phyloP scores from a whole-genome alignment of 371 early-diverging fungal genomes.

The Mortierella sp. region DNA sequence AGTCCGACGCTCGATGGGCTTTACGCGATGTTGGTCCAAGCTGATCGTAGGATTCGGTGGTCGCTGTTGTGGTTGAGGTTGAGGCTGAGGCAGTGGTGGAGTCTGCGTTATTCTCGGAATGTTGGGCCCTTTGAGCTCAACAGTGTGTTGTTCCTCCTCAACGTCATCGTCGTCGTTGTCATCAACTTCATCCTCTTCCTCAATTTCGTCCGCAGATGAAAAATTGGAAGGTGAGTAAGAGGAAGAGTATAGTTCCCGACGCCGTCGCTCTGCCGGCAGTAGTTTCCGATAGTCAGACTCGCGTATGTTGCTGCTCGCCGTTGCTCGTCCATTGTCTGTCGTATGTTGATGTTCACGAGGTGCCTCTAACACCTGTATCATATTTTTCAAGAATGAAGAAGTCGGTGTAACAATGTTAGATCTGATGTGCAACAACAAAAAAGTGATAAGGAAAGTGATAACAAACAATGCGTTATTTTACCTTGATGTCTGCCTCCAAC shows the following conservation, averaged over 20 bases:
- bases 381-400: background rate
- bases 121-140: slow-evolving; percentile 15
- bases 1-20: background rate
- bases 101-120: background rate
- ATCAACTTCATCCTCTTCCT: slow-evolving; percentile 3
- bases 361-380: background rate
- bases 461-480: background rate
- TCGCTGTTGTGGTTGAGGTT: background rate
- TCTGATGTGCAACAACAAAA: background rate
- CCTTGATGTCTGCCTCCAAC: slow-evolving; percentile 12
- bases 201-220: slow-evolving; percentile 18
- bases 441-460: background rate
- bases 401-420: slow-evolving; percentile 11
- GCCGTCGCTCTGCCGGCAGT: slow-evolving; percentile 8
- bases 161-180: background rate
- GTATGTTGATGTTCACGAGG: background rate
- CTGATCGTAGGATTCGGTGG: background rate
- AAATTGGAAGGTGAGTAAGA: slow-evolving; percentile 46
- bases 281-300: slow-evolving; percentile 1
- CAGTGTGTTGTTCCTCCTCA: slow-evolving; percentile 34
- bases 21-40: background rate
- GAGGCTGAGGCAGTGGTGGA: slow-evolving; percentile 1
- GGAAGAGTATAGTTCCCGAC: slow-evolving; percentile 24
- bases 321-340: slow-evolving; percentile 4
- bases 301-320: background rate